A percentile compares a stretch with the other conserved stretches of the same genome.
phyloP scores from a whole-genome alignment of 2,329 filamentous ascomycete genomes.

The Paraconiothyrium sp. region DNA sequence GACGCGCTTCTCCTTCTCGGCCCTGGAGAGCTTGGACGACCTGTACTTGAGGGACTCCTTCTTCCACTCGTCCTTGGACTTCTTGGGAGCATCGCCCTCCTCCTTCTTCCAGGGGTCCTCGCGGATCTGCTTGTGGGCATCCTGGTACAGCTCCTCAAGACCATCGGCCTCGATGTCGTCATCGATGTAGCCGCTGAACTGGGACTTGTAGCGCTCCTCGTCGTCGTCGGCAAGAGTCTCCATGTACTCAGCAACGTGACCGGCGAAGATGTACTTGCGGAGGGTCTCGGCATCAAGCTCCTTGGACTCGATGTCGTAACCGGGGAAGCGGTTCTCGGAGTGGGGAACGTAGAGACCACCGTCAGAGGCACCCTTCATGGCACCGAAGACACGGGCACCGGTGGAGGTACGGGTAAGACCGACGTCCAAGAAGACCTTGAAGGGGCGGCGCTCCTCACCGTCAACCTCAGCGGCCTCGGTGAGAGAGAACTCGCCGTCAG shows the following conservation, averaged over 20 bases:
- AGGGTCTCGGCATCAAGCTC: constrained; percentile 97
- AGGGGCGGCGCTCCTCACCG: constrained; percentile 88
- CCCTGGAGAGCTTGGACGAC: constrained; percentile 79
- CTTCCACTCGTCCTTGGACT: constrained; percentile 98
- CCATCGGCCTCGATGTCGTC: constrained; percentile 96
- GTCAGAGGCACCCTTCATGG: constrained; percentile 99
- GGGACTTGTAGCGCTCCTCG: constrained; percentile 98
- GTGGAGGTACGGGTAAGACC: constrained; percentile 97
- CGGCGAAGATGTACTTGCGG: constrained; percentile 99
- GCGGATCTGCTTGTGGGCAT: constrained; percentile 96
- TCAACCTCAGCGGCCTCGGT: constrained; percentile 96
- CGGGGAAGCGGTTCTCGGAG: constrained; percentile 99
- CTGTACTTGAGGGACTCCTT: constrained; percentile 91
- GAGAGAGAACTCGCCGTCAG: constrained; percentile 93
- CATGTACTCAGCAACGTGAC: constrained; percentile 99
- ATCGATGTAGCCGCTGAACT: constrained; percentile 98
- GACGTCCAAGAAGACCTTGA: constrained; percentile 99
- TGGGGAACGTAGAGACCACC: constrained; percentile 96
- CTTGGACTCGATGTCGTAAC: constrained; percentile 96
- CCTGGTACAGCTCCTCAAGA: constrained; percentile 94
- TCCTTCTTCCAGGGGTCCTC: constrained; percentile 98
- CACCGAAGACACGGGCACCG: constrained; percentile 97
- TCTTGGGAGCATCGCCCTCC: constrained; percentile 79
- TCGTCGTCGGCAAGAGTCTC: constrained; percentile 99
- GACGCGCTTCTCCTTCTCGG: constrained; percentile 82